phyloP scores from a whole-genome alignment of 495 filamentous ascomycete genomes.

The Xylaria castorea region DNA sequence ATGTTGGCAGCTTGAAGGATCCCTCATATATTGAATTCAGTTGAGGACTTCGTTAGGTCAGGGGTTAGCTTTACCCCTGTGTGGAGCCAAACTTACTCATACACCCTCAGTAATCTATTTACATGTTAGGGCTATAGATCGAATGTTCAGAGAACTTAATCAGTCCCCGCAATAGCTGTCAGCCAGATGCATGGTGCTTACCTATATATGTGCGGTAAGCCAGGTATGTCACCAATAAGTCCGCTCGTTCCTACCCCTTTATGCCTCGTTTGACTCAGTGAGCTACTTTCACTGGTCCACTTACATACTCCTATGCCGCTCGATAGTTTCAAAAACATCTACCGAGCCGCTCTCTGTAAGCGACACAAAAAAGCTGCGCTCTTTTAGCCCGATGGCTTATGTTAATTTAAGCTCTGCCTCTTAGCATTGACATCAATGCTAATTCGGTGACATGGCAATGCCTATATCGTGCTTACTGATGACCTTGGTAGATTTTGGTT shows the following conservation, averaged over 20 bases:
- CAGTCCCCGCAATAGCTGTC: not conserved
- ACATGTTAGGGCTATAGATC: not conserved
- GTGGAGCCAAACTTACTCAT: not conserved
- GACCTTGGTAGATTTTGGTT: not conserved
- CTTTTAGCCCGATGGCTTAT: no score
- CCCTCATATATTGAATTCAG: not conserved
- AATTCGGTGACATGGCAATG: not conserved
- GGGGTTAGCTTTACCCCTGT: not conserved
- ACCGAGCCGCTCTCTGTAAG: not conserved
- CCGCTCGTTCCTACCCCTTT: not conserved
- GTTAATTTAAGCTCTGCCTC: not conserved
- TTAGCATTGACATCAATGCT: not conserved
- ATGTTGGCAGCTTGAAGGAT: not conserved
- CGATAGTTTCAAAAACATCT: not conserved
- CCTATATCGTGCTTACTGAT: not conserved
- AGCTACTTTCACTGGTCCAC: not conserved
- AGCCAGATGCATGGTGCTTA: not conserved
- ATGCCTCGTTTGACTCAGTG: not conserved
- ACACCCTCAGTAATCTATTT: not conserved
- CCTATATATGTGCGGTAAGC: not conserved
- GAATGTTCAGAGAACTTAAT: not conserved
- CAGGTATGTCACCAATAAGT: not conserved
- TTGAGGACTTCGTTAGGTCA: not conserved
- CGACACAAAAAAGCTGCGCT: no score
- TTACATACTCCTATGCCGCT: not conserved